phyloP scores from a whole-genome alignment of 2,329 filamentous ascomycete genomes.

The Sclerotinia spermophila region DNA sequence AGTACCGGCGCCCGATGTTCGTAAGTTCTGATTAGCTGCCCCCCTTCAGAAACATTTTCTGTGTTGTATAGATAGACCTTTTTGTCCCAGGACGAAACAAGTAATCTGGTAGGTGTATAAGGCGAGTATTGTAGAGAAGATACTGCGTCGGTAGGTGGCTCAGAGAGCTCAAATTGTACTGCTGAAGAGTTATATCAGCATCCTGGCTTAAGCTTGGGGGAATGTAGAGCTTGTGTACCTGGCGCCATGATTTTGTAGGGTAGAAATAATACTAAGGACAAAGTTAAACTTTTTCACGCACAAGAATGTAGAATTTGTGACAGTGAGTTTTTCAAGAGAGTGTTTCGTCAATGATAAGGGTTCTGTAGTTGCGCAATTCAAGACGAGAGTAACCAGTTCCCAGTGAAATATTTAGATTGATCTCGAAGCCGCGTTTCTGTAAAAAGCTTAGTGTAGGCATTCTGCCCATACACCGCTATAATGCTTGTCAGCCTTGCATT shows the following conservation, averaged over 20 bases:
- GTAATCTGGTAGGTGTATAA: constrained; percentile 65
- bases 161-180: constrained; percentile 77
- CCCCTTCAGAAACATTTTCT: constrained; percentile 46
- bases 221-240: constrained; percentile 36
- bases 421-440: constrained; percentile 8
- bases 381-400: neutral
- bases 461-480: constrained; percentile 4
- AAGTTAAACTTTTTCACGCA: neutral
- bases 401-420: constrained; percentile 15
- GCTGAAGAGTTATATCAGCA: constrained; percentile 39
- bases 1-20: constrained; percentile 83
- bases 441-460: neutral
- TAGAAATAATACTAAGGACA: neutral
- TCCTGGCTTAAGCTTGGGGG: constrained; percentile 14
- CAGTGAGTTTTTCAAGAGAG: neutral
- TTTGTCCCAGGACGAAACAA: constrained; percentile 95
- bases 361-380: neutral
- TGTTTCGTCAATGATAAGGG: neutral
- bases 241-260: constrained; percentile 23
- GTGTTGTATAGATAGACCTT: constrained; percentile 87
- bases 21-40: constrained; percentile 66
- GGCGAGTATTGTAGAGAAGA: constrained; percentile 85
- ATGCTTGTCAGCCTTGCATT: constrained; percentile 15
- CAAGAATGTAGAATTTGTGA: no score
- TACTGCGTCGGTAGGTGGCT: constrained; percentile 81